phyloP scores from a whole-genome alignment of 169 alveolate species.

The Plasmodium falciparum region DNA sequence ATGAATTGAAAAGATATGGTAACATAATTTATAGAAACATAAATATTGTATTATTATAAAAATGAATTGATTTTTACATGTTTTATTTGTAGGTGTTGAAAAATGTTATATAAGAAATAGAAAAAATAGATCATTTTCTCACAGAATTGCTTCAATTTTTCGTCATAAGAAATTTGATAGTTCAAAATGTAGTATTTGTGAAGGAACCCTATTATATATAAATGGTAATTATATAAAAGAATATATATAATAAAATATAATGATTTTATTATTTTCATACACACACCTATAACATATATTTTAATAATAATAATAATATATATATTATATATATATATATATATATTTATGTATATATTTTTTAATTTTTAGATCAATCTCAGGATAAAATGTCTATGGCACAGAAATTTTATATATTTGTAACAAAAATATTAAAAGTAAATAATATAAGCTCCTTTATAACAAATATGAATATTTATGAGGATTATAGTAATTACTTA shows the following conservation, averaged over 20 bases:
- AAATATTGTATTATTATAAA: not conserved
- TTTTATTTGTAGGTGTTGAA: slow-evolving; percentile 17
- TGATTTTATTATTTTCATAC: too few species aligned
- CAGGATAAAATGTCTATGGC: slow-evolving; percentile 23
- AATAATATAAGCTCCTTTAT: slow-evolving; percentile 16
- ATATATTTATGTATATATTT: not conserved
- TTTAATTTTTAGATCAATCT: slow-evolving; percentile 14
- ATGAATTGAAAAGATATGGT: too few species aligned
- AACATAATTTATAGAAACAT: not conserved
- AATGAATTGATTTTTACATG: not conserved
- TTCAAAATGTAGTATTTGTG: slow-evolving; percentile 30
- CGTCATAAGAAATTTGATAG: slow-evolving; percentile 5
- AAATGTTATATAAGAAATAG: slow-evolving; percentile 12
- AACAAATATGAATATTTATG: slow-evolving; percentile 25
- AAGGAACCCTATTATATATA: slow-evolving; percentile 57
- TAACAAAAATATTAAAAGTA: slow-evolving; percentile 16
- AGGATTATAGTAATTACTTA: slow-evolving; percentile 34
- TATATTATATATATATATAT: not conserved
- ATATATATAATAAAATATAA: not conserved
- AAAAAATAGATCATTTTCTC: not conserved
- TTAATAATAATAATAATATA: too few species aligned
- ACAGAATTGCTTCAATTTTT: not conserved
- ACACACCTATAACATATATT: too few species aligned
- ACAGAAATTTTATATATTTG: slow-evolving; percentile 25
- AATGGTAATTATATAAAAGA: slow-evolving; percentile 18